These are phyloP conservation scores for Platismatia glauca DNA, from an alignment of 495 filamentous ascomycete species.

Conservation along the genomic window DNA sequence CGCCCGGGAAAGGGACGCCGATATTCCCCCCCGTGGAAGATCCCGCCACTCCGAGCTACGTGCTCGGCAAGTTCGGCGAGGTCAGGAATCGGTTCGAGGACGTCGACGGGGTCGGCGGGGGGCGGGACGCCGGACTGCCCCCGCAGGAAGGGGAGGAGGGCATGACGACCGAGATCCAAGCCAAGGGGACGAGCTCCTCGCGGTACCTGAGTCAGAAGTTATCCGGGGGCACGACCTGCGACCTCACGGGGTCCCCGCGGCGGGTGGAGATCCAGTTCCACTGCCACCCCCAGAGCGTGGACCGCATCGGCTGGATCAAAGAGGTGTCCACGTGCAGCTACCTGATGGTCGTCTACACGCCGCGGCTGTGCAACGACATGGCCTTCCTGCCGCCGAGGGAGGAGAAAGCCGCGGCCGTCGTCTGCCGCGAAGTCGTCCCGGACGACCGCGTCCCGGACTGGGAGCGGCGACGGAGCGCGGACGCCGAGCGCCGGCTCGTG, in stretches of 20 bases:
- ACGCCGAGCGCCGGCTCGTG: constrained; percentile 32
- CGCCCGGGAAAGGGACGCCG: constrained; percentile 51
- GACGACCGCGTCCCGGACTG: constrained; percentile 50
- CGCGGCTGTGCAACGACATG: constrained; percentile 83
- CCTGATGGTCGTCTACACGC: constrained; percentile 89
- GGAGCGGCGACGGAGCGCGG: constrained; percentile 43
- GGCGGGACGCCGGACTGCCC: constrained; percentile 29
- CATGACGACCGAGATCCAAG: constrained; percentile 56
- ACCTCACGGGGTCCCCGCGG: constrained; percentile 76
- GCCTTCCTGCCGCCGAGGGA: constrained; percentile 84
- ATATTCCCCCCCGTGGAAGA: constrained; percentile 68
- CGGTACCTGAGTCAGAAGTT: constrained; percentile 87
- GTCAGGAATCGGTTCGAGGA: constrained; percentile 15
- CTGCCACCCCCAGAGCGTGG: constrained; percentile 71
- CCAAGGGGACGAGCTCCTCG: constrained; percentile 59
- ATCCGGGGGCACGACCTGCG: constrained; percentile 78
- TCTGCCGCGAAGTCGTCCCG: constrained; percentile 62
- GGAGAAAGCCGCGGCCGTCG: constrained; percentile 66
- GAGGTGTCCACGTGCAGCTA: constrained; percentile 91
- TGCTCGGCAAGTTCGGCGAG: constrained; percentile 55
- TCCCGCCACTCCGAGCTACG: constrained; percentile 63
- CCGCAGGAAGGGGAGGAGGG: constrained; percentile 22
- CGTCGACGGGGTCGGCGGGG: constrained; percentile 21
- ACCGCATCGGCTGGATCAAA: constrained; percentile 91
- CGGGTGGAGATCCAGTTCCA: constrained; percentile 90